Conservation (phyloP, 495 filamentous ascomycete genomes). For the Xylaria cubensis region DNA sequence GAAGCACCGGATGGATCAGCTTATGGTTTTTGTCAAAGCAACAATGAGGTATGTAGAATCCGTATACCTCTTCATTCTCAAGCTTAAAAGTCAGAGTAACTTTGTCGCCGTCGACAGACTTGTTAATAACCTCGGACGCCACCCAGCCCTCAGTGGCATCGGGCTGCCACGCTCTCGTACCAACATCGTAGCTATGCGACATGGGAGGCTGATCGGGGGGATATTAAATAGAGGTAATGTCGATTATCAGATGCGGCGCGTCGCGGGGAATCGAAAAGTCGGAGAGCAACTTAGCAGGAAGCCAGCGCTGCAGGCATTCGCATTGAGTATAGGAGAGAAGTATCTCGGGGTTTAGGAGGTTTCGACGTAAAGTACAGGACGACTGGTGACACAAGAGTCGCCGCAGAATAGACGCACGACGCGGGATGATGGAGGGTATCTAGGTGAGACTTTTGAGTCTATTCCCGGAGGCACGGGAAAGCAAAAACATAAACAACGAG, state of each 20-base stretch:
- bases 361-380: conserved; percentile 28
- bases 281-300: conserved; percentile 31
- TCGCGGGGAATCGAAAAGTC: conserved; percentile 29
- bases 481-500: conserved; percentile 19
- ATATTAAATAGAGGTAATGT: conserved; percentile 23
- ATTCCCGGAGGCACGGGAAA: conserved; percentile 17
- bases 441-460: conserved; percentile 13
- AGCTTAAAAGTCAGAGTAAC: conserved; percentile 84
- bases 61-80: conserved; percentile 89
- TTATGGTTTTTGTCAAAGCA: neutral
- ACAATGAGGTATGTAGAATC: conserved; percentile 32
- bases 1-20: conserved; percentile 18
- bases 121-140: conserved; percentile 92
- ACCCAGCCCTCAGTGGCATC: conserved; percentile 96
- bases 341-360: conserved; percentile 15
- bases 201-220: conserved; percentile 57
- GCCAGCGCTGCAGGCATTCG: conserved; percentile 41
- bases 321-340: conserved; percentile 29
- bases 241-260: conserved; percentile 31
- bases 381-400: conserved; percentile 25
- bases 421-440: conserved; percentile 30
- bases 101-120: conserved; percentile 82
- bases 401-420: conserved; percentile 19
- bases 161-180: conserved; percentile 97
- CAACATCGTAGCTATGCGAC: conserved; percentile 97